Conservation (phyloP, 306 rosid species). For the Comarum palustre region DNA sequence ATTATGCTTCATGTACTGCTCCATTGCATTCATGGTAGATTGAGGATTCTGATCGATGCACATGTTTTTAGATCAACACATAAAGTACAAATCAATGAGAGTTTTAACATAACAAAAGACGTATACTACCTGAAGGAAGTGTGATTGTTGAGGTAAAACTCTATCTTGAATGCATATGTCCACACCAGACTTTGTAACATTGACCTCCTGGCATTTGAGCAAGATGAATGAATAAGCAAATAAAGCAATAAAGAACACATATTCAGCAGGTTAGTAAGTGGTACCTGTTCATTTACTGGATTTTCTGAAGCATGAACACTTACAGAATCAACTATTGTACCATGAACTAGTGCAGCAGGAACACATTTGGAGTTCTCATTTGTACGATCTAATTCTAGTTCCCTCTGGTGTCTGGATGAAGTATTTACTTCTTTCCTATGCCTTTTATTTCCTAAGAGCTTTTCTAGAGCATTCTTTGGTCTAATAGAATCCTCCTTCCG, state of each 20-base stretch:
- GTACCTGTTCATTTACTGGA: not conserved
- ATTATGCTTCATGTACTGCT: not conserved
- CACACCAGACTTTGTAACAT: too few relatives aligned
- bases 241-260: not conserved
- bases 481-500: not conserved
- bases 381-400: not conserved
- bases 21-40: not conserved
- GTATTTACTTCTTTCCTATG: not conserved
- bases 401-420: not conserved
- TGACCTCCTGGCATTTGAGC: not conserved
- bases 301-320: too few relatives aligned
- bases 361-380: not conserved
- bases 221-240: not conserved
- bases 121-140: not conserved
- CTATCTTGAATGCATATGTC: too few relatives aligned
- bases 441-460: not conserved
- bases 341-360: not conserved
- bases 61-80: not conserved
- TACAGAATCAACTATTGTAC: too few relatives aligned
- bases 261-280: not conserved
- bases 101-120: not conserved
- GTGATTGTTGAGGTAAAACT: not conserved
- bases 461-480: not conserved
- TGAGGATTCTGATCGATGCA: not conserved
- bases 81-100: not conserved